Percentiles rank a stretch among this genome's conserved stretches.
These are phyloP conservation scores for Rhizophagus sp. DNA, from an alignment of 192 early-diverging fungal genomes.

Conservation along the genomic window DNA sequence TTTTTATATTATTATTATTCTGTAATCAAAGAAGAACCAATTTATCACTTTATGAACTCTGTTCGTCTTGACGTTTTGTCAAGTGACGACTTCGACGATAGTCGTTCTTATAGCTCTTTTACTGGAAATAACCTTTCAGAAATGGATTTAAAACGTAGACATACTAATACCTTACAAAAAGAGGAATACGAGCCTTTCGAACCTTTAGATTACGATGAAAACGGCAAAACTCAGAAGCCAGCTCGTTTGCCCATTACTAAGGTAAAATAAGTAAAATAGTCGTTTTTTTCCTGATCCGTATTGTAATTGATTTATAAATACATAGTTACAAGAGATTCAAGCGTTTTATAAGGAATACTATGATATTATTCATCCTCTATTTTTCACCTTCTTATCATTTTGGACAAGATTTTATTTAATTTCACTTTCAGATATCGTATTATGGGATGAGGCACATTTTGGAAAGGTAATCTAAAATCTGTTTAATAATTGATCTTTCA, in stretches of 20 bases:
- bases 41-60: neutral
- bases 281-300: neutral
- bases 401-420: constrained; percentile 69
- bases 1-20: too few relatives aligned
- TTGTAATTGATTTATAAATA: neutral
- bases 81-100: neutral
- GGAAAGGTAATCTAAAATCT: constrained; percentile 43
- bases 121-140: neutral
- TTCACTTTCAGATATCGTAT: constrained; percentile 59
- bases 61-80: neutral
- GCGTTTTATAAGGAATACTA: constrained; percentile 49
- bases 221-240: constrained; percentile 1
- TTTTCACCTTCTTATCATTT: constrained; percentile 63
- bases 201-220: neutral
- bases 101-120: neutral
- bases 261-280: neutral
- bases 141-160: neutral
- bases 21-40: neutral
- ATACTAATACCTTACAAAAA: neutral
- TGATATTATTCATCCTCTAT: constrained; percentile 48
- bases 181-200: neutral
- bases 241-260: neutral
- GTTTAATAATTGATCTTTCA: neutral
- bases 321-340: constrained; percentile 36
- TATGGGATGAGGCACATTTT: constrained; percentile 78